Conservation (phyloP, 441 rosid species). For the Erodium texanum region DNA sequence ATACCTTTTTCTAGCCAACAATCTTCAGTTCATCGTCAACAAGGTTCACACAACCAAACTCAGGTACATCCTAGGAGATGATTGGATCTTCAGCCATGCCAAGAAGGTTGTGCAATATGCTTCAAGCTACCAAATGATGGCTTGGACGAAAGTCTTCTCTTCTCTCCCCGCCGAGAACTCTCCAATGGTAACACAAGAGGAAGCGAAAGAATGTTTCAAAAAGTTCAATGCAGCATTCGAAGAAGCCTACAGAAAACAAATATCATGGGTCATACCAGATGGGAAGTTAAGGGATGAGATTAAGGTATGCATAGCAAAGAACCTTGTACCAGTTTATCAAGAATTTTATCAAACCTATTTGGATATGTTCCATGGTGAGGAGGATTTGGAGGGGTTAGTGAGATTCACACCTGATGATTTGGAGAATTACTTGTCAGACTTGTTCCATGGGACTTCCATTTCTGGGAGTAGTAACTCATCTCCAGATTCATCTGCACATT, state of each 20-base stretch:
- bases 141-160: slow-evolving; percentile 21
- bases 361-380: slow-evolving; percentile 22
- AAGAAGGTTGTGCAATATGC: slow-evolving; percentile 19
- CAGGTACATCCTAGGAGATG: slow-evolving; percentile 23
- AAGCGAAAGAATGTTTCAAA: slow-evolving; percentile 10
- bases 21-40: slow-evolving; percentile 20
- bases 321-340: slow-evolving; percentile 16
- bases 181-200: slow-evolving; percentile 4
- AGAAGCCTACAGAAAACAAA: slow-evolving; percentile 21
- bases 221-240: slow-evolving; percentile 18
- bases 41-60: slow-evolving; percentile 18
- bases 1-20: slow-evolving; percentile 29
- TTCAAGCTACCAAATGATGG: slow-evolving; percentile 16
- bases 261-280: slow-evolving; percentile 18
- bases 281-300: slow-evolving; percentile 20
- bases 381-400: slow-evolving; percentile 19
- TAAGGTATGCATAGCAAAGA: slow-evolving; percentile 17
- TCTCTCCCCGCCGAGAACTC: slow-evolving; percentile 11
- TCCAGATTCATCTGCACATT: slow-evolving; percentile 19
- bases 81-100: slow-evolving; percentile 16
- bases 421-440: slow-evolving; percentile 44
- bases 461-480: slow-evolving; percentile 20
- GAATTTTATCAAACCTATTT: slow-evolving; percentile 8
- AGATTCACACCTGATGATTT: slow-evolving; percentile 44
- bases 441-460: slow-evolving; percentile 41